Base-by-base conservation (phyloP, 2,329 filamentous ascomycete species). In the Stromatinia cepivora region DNA sequence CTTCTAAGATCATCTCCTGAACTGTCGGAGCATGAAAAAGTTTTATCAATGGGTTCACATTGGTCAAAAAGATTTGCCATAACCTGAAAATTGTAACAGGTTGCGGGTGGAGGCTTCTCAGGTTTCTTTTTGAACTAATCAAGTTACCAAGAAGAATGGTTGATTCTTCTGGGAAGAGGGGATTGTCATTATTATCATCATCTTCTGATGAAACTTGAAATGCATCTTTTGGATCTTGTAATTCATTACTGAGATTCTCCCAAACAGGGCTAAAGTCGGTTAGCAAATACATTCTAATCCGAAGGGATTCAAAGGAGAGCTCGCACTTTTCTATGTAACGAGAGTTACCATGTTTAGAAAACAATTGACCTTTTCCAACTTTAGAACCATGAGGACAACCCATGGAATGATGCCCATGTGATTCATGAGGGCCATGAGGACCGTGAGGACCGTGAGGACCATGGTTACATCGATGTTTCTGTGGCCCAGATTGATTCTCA, bases 61-160 rank as follows among this genome's bases (percentile, higher is more conserved):
- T 91, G 71, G 87, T 85, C 53, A 92, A 82, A 76, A 90, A 92
- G 20, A 87, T 84, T 77, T 91, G 88, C 89, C 90, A 92, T 36
- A 90, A 80, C 73, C 87, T 84, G 69, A 89, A 85, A 64, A 88
- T 88, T 70, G 88, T 85, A 25, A 88, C 84, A 31, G 84, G 80
- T 2, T 83, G 78, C 10, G 87, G 87, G 74, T 91, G 89, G 0
- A 87, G 72, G 0, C 79, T 76, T 2, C 81, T 79, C 0, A 88
- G 75, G 70, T 84, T 80, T 34, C 83, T 73, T 2, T 74, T 56
- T 10, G 71, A 15, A 34, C 45, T 34, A n/a, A 78, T 77, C 6
- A 76, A 79, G 1, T 81, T 79, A 22, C 84, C 84, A 72, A 90
- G 83, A 0, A 90, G 77, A 25, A 88, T 73, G 73, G 48, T 80